Base-by-base conservation (phyloP, 257 asterid genomes). In the Primulina tabacum region DNA sequence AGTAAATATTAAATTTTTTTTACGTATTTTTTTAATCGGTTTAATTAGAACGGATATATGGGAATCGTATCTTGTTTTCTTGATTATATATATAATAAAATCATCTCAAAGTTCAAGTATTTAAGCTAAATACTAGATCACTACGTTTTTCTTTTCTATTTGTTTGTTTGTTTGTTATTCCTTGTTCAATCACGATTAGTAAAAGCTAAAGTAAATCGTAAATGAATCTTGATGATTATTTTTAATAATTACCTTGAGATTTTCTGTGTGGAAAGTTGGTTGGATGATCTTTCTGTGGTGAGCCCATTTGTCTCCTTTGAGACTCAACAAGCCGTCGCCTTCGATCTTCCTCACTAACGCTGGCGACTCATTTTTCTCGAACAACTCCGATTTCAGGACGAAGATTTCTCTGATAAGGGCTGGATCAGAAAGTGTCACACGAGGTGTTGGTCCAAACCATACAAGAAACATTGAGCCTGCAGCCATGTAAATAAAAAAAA, bases 301-400 rank as follows among this genome's bases (percentile, higher is more conserved):
- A 78, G 97, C 95, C 99, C 97, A 93, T 82, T 90, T 93, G 64
- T 89, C 87, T 21, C 95, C 99, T 67, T 86, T 82, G 62, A 93
- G 94, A 38, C 84, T 93, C 59, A 88, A 63, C 73, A 93, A 73
- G 2, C 99, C 97, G 62, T 87, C 95, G 2, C 99, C 97, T 86
- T 93, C 97, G 62, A 93, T 86, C 62, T 85, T 90, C 80, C 87
- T 76, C n/a, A 91, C 95, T 0, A 85, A 81, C 20, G 79, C 83
- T 24, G 97, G 97, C 0, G 96, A 71, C 35, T 93, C 99, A 62
- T 78, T 86, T 71, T 87, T 93, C 85, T 93, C 99, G 58, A 93
- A 93, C 2, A 57, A 81, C 4, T 93, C 94, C 4, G 96, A 85
- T 77, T 93, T 89, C 55, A 82, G 33, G 7, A 85, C 28, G 80